Percentiles rank a stretch among this genome's conserved stretches.
phyloP scores from a whole-genome alignment of 345 rosid species.

The Corchorus olitorius region DNA sequence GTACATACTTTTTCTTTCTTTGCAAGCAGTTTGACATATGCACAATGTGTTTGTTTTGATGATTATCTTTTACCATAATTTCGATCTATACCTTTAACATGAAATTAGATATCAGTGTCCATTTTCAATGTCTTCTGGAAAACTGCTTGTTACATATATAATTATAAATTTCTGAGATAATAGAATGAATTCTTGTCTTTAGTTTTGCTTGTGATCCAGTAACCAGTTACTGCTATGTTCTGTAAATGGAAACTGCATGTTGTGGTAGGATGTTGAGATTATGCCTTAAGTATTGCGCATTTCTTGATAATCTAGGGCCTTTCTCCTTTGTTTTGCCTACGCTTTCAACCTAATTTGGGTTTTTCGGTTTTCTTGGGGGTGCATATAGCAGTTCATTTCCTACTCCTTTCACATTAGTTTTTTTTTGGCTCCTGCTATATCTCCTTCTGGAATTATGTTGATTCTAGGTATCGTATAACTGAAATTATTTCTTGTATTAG shows the following conservation, averaged over 20 bases:
- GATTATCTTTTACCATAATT: neutral
- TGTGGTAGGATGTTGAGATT: neutral
- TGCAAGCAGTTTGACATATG: neutral
- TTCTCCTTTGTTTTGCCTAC: too few species aligned
- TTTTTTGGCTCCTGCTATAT: neutral
- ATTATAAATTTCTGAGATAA: neutral
- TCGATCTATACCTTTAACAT: neutral
- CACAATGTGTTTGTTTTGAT: neutral
- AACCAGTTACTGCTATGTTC: neutral
- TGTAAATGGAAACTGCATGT: neutral
- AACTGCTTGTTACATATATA: neutral
- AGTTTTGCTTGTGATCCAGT: neutral
- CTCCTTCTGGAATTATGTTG: neutral
- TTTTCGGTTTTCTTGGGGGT: neutral
- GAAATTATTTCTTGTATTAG: neutral
- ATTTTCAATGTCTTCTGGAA: neutral
- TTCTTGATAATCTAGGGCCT: neutral
- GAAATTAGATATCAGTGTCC: neutral
- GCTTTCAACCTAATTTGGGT: too few species aligned
- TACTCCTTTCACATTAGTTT: neutral
- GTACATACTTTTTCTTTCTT: neutral
- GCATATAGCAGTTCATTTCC: neutral
- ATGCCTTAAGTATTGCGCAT: neutral
- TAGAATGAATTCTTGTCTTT: conserved; percentile 4
- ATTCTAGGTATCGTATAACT: neutral